A percentile compares a stretch with the other conserved stretches of the same genome.
Conservation (phyloP, 768 basidiomycete genomes). For the Holtermannia corniformis region DNA sequence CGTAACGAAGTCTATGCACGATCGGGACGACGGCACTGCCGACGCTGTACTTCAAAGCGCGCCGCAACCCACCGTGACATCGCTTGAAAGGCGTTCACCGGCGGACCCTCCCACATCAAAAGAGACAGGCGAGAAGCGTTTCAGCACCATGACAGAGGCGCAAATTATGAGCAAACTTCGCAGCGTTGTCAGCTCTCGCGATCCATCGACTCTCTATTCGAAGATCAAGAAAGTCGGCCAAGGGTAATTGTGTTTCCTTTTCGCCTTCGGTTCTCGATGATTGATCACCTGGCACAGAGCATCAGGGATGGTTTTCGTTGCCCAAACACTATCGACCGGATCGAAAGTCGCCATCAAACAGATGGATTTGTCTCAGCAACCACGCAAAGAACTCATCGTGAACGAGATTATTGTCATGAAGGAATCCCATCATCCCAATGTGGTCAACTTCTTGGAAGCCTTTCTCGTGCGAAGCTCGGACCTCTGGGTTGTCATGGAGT, state of each 20-base stretch:
- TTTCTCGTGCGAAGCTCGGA: slow-evolving; percentile 81
- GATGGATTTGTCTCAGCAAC: slow-evolving; percentile 92
- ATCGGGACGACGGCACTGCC: too few relatives aligned
- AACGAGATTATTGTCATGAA: slow-evolving; percentile 99
- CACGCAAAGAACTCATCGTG: slow-evolving; percentile 92
- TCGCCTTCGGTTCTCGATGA: too few relatives aligned
- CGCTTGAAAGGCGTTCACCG: too few relatives aligned
- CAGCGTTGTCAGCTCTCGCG: slow-evolving; percentile 73
- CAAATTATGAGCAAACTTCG: slow-evolving; percentile 98
- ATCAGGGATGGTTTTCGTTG: slow-evolving; percentile 95
- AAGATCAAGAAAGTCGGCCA: slow-evolving; percentile 99
- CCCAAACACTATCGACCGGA: slow-evolving; percentile 72
- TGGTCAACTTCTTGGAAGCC: slow-evolving; percentile 88
- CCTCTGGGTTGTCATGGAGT: slow-evolving; percentile 99
- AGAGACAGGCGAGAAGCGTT: slow-evolving; percentile 68
- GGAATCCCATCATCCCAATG: slow-evolving; percentile 92
- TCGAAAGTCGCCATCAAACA: slow-evolving; percentile 96
- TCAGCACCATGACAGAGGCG: slow-evolving; percentile 91
- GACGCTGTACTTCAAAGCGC: too few relatives aligned
- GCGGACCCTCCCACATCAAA: too few relatives aligned
- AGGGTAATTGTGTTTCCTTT: slow-evolving; percentile 68
- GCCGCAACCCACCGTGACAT: too few relatives aligned
- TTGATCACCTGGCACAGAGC: slow-evolving; percentile 52
- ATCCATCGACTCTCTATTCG: slow-evolving; percentile 80
- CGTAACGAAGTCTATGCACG: too few relatives aligned